These are phyloP conservation scores for Eucalyptus cloeziana DNA, from an alignment of 345 rosid genomes.

Conservation along the genomic window DNA sequence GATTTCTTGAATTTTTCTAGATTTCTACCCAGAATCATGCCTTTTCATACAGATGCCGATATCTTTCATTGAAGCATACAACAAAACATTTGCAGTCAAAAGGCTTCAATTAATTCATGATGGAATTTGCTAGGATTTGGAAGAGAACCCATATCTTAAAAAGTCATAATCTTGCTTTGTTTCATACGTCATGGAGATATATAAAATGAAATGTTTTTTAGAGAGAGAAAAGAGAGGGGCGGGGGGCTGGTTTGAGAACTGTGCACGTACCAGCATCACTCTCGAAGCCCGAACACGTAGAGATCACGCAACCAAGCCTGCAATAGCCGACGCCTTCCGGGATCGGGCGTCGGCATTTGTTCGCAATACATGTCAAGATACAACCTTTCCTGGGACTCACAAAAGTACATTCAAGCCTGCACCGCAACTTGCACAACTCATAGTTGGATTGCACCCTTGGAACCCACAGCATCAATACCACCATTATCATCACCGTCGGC, in stretches of 20 bases:
- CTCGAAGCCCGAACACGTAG: background rate
- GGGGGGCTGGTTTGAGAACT: background rate
- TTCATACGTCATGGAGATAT: background rate
- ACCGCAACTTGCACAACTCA: background rate
- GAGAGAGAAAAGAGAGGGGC: too few relatives aligned
- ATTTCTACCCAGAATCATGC: background rate
- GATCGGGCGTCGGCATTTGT: background rate
- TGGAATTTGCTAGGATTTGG: background rate
- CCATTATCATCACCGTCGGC: background rate
- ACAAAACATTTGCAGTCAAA: background rate
- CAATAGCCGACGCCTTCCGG: background rate
- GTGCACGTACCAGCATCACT: background rate
- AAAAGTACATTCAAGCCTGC: background rate
- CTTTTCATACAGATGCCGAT: background rate
- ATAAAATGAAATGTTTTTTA: background rate
- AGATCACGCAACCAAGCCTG: background rate
- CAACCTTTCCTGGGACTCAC: background rate
- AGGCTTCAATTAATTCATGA: background rate
- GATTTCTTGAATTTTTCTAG: background rate
- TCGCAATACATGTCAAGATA: background rate
- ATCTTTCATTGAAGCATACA: background rate
- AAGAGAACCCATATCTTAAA: background rate
- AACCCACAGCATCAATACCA: background rate
- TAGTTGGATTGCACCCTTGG: background rate
- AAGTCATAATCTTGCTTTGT: background rate